These are phyloP conservation scores for Aureobasidium melanogenum DNA, from an alignment of 2,329 filamentous ascomycete genomes.

Conservation along the genomic window DNA sequence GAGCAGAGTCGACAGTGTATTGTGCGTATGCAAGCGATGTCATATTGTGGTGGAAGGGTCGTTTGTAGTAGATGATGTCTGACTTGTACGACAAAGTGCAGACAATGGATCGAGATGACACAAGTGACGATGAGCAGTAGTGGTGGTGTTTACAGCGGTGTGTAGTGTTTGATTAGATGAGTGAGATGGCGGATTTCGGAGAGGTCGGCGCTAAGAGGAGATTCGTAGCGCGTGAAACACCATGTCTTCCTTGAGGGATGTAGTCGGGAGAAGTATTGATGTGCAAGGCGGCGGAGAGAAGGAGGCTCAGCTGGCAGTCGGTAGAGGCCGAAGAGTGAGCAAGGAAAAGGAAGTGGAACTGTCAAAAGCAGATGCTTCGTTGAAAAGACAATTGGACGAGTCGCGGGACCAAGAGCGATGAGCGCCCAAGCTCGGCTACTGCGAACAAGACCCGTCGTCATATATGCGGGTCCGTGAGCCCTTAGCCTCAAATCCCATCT, in stretches of 20 bases:
- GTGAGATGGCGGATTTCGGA: slow-evolving; percentile 1
- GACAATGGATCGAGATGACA: not conserved
- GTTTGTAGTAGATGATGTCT: not conserved
- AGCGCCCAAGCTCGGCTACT: not conserved
- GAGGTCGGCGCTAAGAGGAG: slow-evolving; percentile 5
- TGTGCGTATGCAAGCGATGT: slow-evolving; percentile 2
- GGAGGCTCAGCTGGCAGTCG: not conserved
- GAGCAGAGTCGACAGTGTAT: not conserved
- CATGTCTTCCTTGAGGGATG: slow-evolving; percentile 6
- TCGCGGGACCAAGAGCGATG: not conserved
- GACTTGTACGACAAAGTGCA: not conserved
- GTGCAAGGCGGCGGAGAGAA: not conserved
- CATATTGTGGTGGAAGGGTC: slow-evolving; percentile 2
- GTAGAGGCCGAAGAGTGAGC: not conserved
- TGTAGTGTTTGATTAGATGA: slow-evolving; percentile 9
- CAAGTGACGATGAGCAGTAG: not conserved
- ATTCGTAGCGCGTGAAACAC: slow-evolving; percentile 3
- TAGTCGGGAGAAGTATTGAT: not conserved
- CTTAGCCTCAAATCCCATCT: not conserved
- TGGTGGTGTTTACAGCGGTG: not conserved
- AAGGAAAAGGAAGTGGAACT: slow-evolving; percentile 4
- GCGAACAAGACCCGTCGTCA: not conserved
- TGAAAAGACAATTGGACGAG: slow-evolving; percentile 8
- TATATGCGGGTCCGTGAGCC: slow-evolving; percentile 1
- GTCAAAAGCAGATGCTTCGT: not conserved